Evolutionary conservation across 257 asterid genomes (phyloP).

Genomic region (Salvia miltiorrhiza): DNA sequence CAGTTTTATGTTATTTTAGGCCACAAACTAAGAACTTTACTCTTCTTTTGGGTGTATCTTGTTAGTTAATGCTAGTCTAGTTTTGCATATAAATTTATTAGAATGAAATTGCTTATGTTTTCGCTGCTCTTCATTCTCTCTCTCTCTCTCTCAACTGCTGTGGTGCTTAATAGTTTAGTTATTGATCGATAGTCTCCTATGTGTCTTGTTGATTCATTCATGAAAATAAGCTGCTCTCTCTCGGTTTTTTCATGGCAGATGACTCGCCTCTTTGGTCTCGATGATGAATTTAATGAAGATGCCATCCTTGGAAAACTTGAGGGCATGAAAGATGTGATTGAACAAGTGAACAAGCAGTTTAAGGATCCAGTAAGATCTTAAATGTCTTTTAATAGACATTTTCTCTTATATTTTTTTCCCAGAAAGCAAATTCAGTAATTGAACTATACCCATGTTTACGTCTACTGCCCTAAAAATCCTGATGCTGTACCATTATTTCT

Average conservation of each 20-base stretch:
- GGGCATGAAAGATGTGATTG: slow-evolving; percentile 91
- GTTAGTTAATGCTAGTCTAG: background rate
- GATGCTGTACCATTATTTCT: slow-evolving; percentile 3
- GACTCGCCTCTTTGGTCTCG: slow-evolving; percentile 73
- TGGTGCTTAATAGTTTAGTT: background rate
- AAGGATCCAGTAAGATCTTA: slow-evolving; percentile 81
- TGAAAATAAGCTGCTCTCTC: slow-evolving; percentile 11
- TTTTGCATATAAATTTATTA: background rate
- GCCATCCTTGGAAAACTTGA: slow-evolving; percentile 88
- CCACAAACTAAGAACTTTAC: background rate
- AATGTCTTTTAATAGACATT: slow-evolving; percentile 2
- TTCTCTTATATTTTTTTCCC: background rate
- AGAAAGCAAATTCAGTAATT: background rate
- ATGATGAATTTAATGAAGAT: slow-evolving; percentile 79
- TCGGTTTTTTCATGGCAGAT: slow-evolving; percentile 54
- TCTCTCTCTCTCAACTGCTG: background rate
- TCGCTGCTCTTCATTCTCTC: background rate
- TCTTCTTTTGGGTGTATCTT: background rate
- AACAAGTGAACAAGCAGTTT: slow-evolving; percentile 89
- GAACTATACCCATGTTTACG: background rate
- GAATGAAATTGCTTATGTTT: background rate
- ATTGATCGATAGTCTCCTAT: background rate
- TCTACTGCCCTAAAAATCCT: background rate
- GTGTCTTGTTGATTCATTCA: background rate
- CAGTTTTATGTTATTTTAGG: background rate